These are phyloP conservation scores for Auriscalpium microsporum DNA, from an alignment of 768 basidiomycete genomes.

Conservation along the genomic window DNA sequence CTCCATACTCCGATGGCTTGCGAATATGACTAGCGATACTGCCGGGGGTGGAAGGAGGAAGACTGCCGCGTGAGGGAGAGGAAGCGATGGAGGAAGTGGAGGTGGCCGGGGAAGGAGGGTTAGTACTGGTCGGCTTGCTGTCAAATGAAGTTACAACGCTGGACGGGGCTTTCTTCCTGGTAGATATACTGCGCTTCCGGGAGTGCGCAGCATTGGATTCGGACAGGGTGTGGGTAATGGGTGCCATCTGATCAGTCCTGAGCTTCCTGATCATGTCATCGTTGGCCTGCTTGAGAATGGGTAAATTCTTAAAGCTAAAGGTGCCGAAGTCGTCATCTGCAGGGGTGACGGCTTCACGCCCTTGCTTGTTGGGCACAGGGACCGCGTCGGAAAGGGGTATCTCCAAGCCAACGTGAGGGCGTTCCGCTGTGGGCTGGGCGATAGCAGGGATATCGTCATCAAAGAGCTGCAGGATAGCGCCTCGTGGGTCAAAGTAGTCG, in stretches of 20 bases:
- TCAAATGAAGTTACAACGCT: slow-evolving; percentile 68
- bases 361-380: slow-evolving; percentile 11
- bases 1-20: slow-evolving; percentile 85
- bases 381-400: slow-evolving; percentile 18
- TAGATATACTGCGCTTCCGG: slow-evolving; percentile 74
- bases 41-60: slow-evolving; percentile 66
- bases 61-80: slow-evolving; percentile 70
- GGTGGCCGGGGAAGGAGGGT: slow-evolving; percentile 85
- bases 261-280: slow-evolving; percentile 97
- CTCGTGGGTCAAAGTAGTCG: slow-evolving; percentile 98
- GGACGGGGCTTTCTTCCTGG: slow-evolving; percentile 69
- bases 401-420: slow-evolving; percentile 24
- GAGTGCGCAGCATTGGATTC: slow-evolving; percentile 51
- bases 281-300: slow-evolving; percentile 93
- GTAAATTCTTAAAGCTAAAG: slow-evolving; percentile 97
- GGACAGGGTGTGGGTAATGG: slow-evolving; percentile 64
- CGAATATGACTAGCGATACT: slow-evolving; percentile 55
- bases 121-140: slow-evolving; percentile 48
- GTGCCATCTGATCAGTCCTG: slow-evolving; percentile 81
- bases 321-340: slow-evolving; percentile 90
- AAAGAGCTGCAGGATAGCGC: slow-evolving; percentile 85
- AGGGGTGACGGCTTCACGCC: slow-evolving; percentile 36
- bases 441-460: slow-evolving; percentile 68
- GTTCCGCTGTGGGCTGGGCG: slow-evolving; percentile 40
- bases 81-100: slow-evolving; percentile 89